Evolutionary conservation across 2,329 filamentous ascomycete genomes (phyloP).

Genomic region (Pseudocercospora crystallina): DNA sequence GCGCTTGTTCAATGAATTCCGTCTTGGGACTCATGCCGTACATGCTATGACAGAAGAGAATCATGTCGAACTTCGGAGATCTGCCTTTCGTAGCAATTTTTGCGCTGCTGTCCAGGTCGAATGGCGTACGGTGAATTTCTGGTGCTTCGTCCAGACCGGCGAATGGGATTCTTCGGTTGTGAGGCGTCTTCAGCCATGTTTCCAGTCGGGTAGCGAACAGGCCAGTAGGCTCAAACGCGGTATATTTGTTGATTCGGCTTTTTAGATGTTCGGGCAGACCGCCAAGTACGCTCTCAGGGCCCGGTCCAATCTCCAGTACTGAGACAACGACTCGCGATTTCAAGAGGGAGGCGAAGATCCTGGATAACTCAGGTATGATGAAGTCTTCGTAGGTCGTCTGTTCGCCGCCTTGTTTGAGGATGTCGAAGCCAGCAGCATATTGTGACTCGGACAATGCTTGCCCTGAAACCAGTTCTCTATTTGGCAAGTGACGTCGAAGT

Average conservation of each 20-base stretch:
- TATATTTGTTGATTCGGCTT: conserved; percentile 51
- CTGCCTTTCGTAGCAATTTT: conserved; percentile 20
- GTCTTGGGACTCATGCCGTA: conserved; percentile 57
- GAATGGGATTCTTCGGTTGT: too few relatives aligned
- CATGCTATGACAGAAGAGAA: conserved; percentile 65
- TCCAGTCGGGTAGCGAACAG: conserved; percentile 47
- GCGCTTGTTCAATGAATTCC: conserved; percentile 47
- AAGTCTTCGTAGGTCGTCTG: conserved; percentile 51
- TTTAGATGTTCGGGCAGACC: conserved; percentile 46
- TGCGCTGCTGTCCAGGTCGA: conserved; percentile 36
- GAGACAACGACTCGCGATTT: conserved; percentile 48
- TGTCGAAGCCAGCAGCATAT: conserved; percentile 52
- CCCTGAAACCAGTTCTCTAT: conserved; percentile 34
- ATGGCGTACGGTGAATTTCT: conserved; percentile 42
- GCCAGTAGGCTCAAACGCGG: conserved; percentile 55
- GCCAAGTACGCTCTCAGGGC: conserved; percentile 55
- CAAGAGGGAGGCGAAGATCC: conserved; percentile 44
- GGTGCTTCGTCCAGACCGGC: conserved; percentile 43
- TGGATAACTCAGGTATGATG: conserved; percentile 51
- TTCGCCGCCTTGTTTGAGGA: conserved; percentile 35
- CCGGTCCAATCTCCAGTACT: conserved; percentile 61
- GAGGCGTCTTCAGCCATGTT: too few relatives aligned
- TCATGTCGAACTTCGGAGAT: conserved; percentile 51
- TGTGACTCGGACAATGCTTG: conserved; percentile 50
- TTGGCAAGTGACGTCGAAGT: too few relatives aligned